Evolutionary conservation across 805 yeast genomes (phyloP), one percentile per base, ranked within the genome.

Genomic region (Ogataea trehalophila): DNA sequence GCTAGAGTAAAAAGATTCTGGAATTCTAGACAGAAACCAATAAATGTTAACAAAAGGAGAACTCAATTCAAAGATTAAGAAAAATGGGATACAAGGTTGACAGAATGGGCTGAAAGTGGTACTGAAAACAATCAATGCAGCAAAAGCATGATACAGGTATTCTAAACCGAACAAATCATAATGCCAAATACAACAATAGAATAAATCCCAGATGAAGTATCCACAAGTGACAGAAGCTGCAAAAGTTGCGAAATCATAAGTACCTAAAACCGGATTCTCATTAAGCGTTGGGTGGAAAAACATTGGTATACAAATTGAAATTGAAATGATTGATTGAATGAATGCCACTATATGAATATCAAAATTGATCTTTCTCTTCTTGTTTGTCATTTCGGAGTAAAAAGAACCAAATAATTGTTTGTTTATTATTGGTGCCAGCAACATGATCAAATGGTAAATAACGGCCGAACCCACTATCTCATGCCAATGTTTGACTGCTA

Each of bases 1-100:
- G 22, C 72, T 72, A 38, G 86, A 81, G 44, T 88, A 73, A 4
- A 80, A 66, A 4, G 85, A 87, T 1, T 74, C 74, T 1, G 96
- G 94, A 16, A 90, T 71, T 57, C 87, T 83, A 33, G 85, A 76
- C 33, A 89, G 82, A 66, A 85, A 91, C 97, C 97, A 94, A 66
- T 94, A 88, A 62, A 87, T 65, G 67, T 94, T 95, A 52, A 94
- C 96, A 68, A 94, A 94, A 8, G 98, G 98, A 2, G 97, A 87
- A 41, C 95, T 85, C 37, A 87, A 75, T 68, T 94, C 99, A 66
- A 86, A 94, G 43, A 87, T 63, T 57, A 94, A 73, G 63, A 91
- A 94, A 18, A 83, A 80, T 1, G 96, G 92, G 26, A 87, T 77
- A 80, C 86, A 85, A 43, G 90, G 85, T 66, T 84, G 81, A 61